These are phyloP conservation scores for Gleditsia sinensis DNA, from an alignment of 306 rosid genomes.

Conservation along the genomic window DNA sequence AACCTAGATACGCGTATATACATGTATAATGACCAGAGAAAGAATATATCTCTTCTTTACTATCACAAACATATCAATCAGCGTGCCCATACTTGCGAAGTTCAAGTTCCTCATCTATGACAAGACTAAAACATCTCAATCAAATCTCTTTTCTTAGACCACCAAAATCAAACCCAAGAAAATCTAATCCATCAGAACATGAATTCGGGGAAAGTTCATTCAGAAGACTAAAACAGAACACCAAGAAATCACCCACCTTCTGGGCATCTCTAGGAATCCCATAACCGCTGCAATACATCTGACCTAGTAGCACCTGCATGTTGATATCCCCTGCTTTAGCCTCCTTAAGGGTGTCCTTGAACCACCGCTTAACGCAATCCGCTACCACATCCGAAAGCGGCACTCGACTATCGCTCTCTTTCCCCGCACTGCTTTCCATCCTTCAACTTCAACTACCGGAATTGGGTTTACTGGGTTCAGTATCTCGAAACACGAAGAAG, in stretches of 20 bases:
- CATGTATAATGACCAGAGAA: not conserved
- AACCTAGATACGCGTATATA: not conserved
- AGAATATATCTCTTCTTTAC: not conserved
- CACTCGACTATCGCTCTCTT: conserved; percentile 44
- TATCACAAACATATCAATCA: not conserved
- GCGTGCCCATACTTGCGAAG: not conserved
- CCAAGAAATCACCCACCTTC: conserved; percentile 48
- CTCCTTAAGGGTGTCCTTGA: conserved; percentile 80
- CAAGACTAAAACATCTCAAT: not conserved
- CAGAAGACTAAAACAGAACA: not conserved
- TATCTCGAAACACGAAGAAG: not conserved
- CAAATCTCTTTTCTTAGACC: not conserved
- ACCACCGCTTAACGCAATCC: conserved; percentile 94
- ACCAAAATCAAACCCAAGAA: conserved; percentile 20
- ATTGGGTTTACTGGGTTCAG: conserved; percentile 1
- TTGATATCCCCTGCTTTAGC: conserved; percentile 87
- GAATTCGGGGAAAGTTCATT: not conserved
- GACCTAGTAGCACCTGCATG: conserved; percentile 93
- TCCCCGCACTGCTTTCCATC: conserved; percentile 67
- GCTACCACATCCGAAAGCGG: conserved; percentile 81
- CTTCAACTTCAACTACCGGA: conserved; percentile 30
- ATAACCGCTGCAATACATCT: conserved; percentile 93
- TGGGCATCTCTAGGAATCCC: conserved; percentile 86
- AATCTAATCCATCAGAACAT: conserved; percentile 6
- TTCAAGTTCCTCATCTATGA: not conserved